These are phyloP conservation scores for Diophrys appendiculata DNA, from an alignment of 73 alveolate species.

Conservation along the genomic window DNA sequence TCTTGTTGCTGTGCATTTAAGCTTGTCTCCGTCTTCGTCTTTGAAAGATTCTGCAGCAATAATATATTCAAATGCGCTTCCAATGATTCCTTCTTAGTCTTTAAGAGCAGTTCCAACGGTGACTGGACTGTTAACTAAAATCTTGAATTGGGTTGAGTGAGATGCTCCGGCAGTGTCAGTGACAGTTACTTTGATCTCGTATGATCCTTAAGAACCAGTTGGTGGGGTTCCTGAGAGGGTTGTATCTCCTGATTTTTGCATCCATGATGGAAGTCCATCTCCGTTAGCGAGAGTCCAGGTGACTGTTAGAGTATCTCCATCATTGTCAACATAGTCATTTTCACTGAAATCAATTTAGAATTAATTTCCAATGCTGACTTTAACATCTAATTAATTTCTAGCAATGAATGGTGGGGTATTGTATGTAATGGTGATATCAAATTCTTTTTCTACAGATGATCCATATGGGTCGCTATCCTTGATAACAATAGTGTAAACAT, in stretches of 20 bases:
- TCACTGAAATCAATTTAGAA: neutral
- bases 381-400: neutral
- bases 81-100: neutral
- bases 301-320: neutral
- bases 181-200: neutral
- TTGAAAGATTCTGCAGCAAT: neutral
- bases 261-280: neutral
- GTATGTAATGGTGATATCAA: neutral
- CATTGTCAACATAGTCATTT: neutral
- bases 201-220: neutral
- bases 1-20: neutral
- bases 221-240: neutral
- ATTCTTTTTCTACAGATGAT: no score
- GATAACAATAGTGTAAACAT: neutral
- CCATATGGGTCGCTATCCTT: neutral
- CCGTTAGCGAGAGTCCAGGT: neutral
- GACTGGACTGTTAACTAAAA: neutral
- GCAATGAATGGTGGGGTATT: neutral
- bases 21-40: neutral
- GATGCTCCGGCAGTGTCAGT: neutral
- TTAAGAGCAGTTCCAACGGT: neutral
- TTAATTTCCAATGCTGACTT: neutral
- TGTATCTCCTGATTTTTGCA: neutral
- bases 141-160: neutral
- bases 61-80: neutral